phyloP scores from a whole-genome alignment of 345 rosid species.

The Euclidium syriacum region DNA sequence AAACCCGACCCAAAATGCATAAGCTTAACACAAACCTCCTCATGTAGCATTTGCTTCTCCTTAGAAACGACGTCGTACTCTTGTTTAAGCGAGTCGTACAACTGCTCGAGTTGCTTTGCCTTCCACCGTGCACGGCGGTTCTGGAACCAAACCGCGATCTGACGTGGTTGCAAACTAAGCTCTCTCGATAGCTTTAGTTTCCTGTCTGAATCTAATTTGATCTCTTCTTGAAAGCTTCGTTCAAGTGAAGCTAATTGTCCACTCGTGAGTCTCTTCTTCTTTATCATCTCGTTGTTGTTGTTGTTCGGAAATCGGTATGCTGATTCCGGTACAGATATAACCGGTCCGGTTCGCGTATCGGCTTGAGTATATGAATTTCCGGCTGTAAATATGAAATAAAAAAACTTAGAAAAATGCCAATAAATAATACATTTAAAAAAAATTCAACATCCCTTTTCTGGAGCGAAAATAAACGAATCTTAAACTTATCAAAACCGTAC shows the following conservation, averaged over 20 bases:
- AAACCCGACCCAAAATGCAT: too few species aligned
- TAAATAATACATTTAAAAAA: not conserved
- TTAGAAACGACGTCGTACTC: conserved; percentile 60
- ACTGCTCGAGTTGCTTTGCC: conserved; percentile 74
- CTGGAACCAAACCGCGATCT: conserved; percentile 93
- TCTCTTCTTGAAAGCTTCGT: conserved; percentile 79
- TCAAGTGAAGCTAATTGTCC: conserved; percentile 79
- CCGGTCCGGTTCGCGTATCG: conserved; percentile 34
- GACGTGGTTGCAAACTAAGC: conserved; percentile 86
- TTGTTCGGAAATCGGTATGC: conserved; percentile 19
- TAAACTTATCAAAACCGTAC: conserved; percentile 20
- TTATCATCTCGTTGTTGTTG: conserved; percentile 38
- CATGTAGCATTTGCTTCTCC: conserved; percentile 75
- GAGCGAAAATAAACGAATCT: conserved; percentile 4
- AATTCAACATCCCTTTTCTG: not conserved
- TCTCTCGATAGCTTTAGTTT: conserved; percentile 78
- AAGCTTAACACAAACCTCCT: conserved; percentile 69
- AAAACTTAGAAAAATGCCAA: not conserved
- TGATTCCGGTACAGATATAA: conserved; percentile 35
- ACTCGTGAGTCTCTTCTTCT: conserved; percentile 69
- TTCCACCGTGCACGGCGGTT: conserved; percentile 89
- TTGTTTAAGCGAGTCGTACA: conserved; percentile 62
- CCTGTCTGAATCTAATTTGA: conserved; percentile 79
- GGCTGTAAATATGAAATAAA: not conserved
- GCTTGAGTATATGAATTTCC: conserved; percentile 34